A percentile compares a stretch with the other conserved stretches of the same genome.
phyloP scores from a whole-genome alignment of 257 asterid species.

The Jasminum sambac region DNA sequence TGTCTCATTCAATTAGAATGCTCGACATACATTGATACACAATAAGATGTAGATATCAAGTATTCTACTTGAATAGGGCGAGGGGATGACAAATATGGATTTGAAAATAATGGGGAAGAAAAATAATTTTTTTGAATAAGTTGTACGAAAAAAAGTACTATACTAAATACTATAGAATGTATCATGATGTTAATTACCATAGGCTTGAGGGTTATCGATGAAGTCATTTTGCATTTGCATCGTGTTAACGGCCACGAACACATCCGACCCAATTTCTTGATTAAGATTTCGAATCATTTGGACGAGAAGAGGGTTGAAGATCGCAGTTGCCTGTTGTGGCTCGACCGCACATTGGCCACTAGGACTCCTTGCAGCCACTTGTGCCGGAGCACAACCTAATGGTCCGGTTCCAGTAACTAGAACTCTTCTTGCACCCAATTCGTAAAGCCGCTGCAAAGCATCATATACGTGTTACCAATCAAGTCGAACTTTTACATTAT shows the following conservation, averaged over 20 bases:
- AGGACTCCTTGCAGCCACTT: conserved; percentile 48
- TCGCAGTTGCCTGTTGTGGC: conserved; percentile 49
- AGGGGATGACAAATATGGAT: too few species aligned
- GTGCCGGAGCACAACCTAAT: conserved; percentile 69
- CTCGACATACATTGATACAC: too few species aligned
- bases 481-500: not conserved
- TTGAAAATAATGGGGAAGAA: too few species aligned
- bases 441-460: conserved; percentile 43
- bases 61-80: too few species aligned
- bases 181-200: conserved; percentile 29
- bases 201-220: conserved; percentile 52
- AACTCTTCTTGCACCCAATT: conserved; percentile 59
- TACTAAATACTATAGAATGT: not conserved
- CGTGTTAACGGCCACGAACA: conserved; percentile 57
- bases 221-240: conserved; percentile 52
- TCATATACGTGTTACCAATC: not conserved
- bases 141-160: too few species aligned
- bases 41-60: too few species aligned
- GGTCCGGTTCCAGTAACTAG: conserved; percentile 78
- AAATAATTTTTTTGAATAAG: too few species aligned
- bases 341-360: conserved; percentile 60
- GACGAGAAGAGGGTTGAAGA: conserved; percentile 58
- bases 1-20: too few species aligned
- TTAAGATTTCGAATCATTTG: conserved; percentile 50
- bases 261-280: conserved; percentile 48